phyloP scores from a whole-genome alignment of 2,329 filamentous ascomycete species.

The Simplicillium sp. region DNA sequence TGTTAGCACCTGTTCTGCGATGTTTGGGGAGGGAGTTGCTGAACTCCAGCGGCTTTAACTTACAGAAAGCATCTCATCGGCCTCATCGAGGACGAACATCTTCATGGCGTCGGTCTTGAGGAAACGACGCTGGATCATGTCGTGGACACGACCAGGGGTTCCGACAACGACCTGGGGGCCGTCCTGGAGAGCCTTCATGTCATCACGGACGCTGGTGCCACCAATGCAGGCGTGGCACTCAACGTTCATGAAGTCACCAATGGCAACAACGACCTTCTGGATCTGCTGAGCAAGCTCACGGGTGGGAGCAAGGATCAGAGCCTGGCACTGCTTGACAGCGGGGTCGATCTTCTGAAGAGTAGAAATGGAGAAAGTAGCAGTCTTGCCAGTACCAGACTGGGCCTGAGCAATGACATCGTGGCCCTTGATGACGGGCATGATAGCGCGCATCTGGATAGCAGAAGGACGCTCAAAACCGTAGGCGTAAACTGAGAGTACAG shows the following conservation, averaged over 20 bases:
- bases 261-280: conserved; percentile 97
- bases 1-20: conserved; percentile 21
- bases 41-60: conserved; percentile 16
- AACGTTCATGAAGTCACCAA: conserved; percentile 99
- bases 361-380: conserved; percentile 98
- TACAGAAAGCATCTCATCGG: conserved; percentile 96
- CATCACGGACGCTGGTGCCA: conserved; percentile 94
- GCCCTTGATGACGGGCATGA: conserved; percentile 99
- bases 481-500: conserved; percentile 61
- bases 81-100: conserved; percentile 99
- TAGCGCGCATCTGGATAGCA: conserved; percentile 99
- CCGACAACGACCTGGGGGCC: conserved; percentile 96
- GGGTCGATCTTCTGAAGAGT: conserved; percentile 98
- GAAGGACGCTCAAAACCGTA: conserved; percentile 99
- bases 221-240: conserved; percentile 99
- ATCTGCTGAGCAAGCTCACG: conserved; percentile 99
- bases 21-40: background rate
- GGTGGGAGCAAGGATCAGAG: conserved; percentile 92
- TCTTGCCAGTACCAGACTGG: conserved; percentile 99
- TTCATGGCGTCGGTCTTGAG: conserved; percentile 97
- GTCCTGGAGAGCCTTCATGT: conserved; percentile 95
- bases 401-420: conserved; percentile 99
- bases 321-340: conserved; percentile 92
- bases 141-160: conserved; percentile 95
- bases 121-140: conserved; percentile 98